A percentile compares a stretch with the other conserved stretches of the same genome.
phyloP scores from a whole-genome alignment of 2,329 filamentous ascomycete species.

The Meredithiella fracta region DNA sequence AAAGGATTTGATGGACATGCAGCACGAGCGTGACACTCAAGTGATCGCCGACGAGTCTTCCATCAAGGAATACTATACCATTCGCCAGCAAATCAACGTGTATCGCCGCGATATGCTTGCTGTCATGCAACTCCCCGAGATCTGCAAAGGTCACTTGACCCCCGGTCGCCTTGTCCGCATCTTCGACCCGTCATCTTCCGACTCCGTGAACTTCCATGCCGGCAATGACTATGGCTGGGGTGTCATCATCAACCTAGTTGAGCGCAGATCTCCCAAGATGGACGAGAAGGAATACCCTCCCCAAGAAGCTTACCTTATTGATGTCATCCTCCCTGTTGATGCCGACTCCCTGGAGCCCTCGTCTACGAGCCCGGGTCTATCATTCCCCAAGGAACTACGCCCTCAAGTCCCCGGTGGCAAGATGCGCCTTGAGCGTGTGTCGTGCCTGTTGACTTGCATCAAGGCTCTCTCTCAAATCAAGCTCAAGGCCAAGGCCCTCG shows the following conservation, averaged over 20 bases:
- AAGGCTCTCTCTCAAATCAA: constrained; percentile 71
- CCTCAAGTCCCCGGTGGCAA: constrained; percentile 46
- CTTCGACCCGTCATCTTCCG: constrained; percentile 39
- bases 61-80: constrained; percentile 85
- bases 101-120: constrained; percentile 80
- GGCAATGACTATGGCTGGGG: constrained; percentile 78
- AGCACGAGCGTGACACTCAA: constrained; percentile 56
- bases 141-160: constrained; percentile 72
- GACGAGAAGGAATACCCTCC: constrained; percentile 51
- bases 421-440: constrained; percentile 64
- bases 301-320: constrained; percentile 66
- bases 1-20: constrained; percentile 63
- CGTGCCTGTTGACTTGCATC: constrained; percentile 71
- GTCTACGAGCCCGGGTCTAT: constrained; percentile 24
- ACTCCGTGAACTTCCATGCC: constrained; percentile 27
- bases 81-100: constrained; percentile 66
- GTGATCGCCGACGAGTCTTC: constrained; percentile 71
- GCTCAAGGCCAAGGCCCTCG: constrained; percentile 26
- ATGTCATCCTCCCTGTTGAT: constrained; percentile 55
- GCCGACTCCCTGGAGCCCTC: constrained; percentile 26
- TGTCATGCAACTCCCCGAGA: constrained; percentile 81
- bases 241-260: constrained; percentile 58
- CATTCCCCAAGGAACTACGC: constrained; percentile 46
- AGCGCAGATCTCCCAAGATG: constrained; percentile 48
- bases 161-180: constrained; percentile 77